Base-by-base conservation (phyloP, 2,329 filamentous ascomycete species). In the Colletotrichum nymphaeae region DNA sequence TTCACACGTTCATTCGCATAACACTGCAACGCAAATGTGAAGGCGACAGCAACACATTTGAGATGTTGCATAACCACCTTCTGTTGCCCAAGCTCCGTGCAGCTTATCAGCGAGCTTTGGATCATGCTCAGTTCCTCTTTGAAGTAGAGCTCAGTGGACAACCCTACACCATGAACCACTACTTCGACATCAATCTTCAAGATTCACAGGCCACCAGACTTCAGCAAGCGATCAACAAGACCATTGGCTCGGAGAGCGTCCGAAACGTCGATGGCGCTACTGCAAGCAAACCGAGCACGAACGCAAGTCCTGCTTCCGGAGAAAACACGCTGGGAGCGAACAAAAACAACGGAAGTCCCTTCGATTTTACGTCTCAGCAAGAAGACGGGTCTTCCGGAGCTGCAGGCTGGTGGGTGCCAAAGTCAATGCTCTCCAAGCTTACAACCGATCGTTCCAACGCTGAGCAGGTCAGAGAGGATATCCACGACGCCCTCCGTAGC, bases 401-500 rank as follows among this genome's bases (percentile, higher is more conserved):
- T 8, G 42, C 60, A 28, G 42, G 46, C 19, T 63, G 60, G 8
- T 70, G 67, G 67, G 55, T 66, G 8, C 35, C 53, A 7, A 56
- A 75, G 4, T 68, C 74, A 26, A 65, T 32, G n/a, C 63, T 75
- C 12, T 78, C 57, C 26, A 77, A 35, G 72, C 77, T 49, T 26
- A 81, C 58, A 2, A 37, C 42, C 12, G 56, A 64, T 24, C 24
- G 46, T 0, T 52, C 52, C 16, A 69, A 69, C n/a, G 65, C 49
- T 4, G 32, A 72, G 58, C 69, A 86, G 53, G 79, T 81, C 0
- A 76, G 84, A 4, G 83, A 88, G 42, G 86, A 91, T 11, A 87
- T 93, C 5, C 89, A 92, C 68, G 88, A 93, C 72, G 87, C 89
- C 1, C 83, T 94, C 0, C 79, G 84, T 32, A 84, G 87, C 1